Base-by-base conservation (phyloP, 106 monocot genomes). In the Chionographis japonica region DNA sequence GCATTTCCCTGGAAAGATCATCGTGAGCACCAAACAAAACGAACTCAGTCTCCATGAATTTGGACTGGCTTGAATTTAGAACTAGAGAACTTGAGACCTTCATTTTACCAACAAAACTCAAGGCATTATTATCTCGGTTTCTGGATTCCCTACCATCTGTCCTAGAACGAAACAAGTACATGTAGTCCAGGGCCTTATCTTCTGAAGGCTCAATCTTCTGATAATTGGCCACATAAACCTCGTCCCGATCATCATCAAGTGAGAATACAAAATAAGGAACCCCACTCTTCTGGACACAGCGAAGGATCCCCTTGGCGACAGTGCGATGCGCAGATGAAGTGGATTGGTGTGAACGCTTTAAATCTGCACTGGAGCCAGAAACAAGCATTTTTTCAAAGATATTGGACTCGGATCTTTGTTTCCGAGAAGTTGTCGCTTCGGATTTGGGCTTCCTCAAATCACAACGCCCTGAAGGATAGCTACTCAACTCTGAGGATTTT, bases 91-190 rank as follows among this genome's bases (percentile, higher is more conserved):
- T 88, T 12, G 81, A 75, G 15, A 91, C 90, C 77, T 84, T 81
- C 95, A 95, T 95, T 70, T 79, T 83, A 46, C 83, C 95, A 56
- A 88, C 72, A 55, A 77, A 52, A 38, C 74, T 56, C 20, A 50
- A 66, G 20, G 56, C 12, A 37, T 58, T 69, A 50, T 38, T 74
- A 11, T 19, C 10, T 6, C 18, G 11, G n/a, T 36, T 67, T 39
- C 49, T 63, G 13, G 27, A 63, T 15, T 78, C 70, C 39, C 60
- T 60, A 11, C 42, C 77, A 12, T 9, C 10, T 56, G 7, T 50
- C 38, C 60, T 56, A 7, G 68, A 71, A 75, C 80, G 68, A 68
- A 95, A 91, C 20, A 74, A 60, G 56, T 95, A 95, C 16, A 88
- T 62, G 60, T 62, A 79, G 65, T 95, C 88, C 51, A 78, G 14